Conservation (phyloP, 176 grass and related monocot genomes). For the Carex kokanica region DNA sequence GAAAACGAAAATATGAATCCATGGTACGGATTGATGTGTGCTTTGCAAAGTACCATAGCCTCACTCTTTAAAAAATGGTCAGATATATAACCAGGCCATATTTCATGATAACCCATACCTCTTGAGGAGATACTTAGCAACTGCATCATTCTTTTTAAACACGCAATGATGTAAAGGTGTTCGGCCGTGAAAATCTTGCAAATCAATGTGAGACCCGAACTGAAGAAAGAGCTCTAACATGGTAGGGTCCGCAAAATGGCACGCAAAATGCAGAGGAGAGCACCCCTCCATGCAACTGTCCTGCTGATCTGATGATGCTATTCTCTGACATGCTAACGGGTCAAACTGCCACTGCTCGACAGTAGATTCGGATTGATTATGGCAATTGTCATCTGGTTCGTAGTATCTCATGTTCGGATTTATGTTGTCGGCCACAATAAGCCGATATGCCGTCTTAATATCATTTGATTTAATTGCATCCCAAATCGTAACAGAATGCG, state of each 20-base stretch:
- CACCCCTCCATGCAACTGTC: conserved; percentile 85
- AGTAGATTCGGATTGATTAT: conserved; percentile 38
- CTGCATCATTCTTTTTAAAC: conserved; percentile 67
- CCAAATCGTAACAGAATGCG: conserved; percentile 48
- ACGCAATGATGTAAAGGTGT: conserved; percentile 91
- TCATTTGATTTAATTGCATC: conserved; percentile 76
- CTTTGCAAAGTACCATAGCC: too few relatives aligned
- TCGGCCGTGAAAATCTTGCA: conserved; percentile 81
- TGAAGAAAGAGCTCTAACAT: conserved; percentile 77
- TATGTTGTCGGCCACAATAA: conserved; percentile 51
- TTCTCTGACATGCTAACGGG: conserved; percentile 61
- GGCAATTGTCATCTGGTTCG: conserved; percentile 44
- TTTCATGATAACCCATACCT: conserved; percentile 40
- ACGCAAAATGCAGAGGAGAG: conserved; percentile 72
- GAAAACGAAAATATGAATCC: too few relatives aligned
- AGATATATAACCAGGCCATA: background rate
- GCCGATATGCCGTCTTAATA: conserved; percentile 55
- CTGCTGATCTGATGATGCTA: conserved; percentile 41
- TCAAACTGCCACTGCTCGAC: conserved; percentile 54
- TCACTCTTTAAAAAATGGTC: too few relatives aligned
- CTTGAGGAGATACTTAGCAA: conserved; percentile 83
- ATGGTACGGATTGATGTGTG: too few relatives aligned
- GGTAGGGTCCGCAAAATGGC: conserved; percentile 46
- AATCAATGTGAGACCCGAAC: conserved; percentile 84
- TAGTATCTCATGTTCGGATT: conserved; percentile 64